Base-by-base conservation (phyloP, 2,329 filamentous ascomycete species). In the Neofusicoccum sp. region DNA sequence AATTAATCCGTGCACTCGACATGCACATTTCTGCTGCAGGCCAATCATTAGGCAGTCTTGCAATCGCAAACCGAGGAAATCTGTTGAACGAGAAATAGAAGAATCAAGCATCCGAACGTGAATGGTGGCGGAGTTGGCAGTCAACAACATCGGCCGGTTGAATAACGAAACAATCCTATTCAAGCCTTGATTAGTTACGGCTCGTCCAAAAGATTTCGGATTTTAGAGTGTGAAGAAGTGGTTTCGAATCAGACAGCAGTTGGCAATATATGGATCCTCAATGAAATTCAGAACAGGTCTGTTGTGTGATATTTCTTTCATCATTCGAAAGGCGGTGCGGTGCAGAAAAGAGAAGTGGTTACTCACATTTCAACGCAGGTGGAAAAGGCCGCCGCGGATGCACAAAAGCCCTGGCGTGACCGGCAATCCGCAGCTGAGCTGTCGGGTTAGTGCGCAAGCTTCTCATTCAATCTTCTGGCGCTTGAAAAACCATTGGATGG, bases 201-300 rank as follows among this genome's bases (percentile, higher is more conserved):
- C 29, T 45, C 29, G 52, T 22, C 54, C 34, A 11, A 4, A 9
- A n/a, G 4, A 3, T 9, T 41, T n/a, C 6, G 37, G 52, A 56
- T 14, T 4, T 12, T 12, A 4, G 14, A 34, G 41, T 58, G 54
- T 41, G 54, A 31, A 22, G 22, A 8, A n/a, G 4, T 29, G 12
- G n/a, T 52, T 58, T 41, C 39, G 45, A 28, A 75, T 91, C 89
- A 91, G 89, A 91, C 87, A 92, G 89, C 89, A 89, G 88, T 92
- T 92, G 89, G 87, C 76, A 88, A 87, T 86, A 88, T 86, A 64
- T 81, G 81, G 84, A 90, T 89, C 83, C 90, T 88, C 91, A 83
- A 68, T 71, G 71, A 74, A 73, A 78, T 89, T 92, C 88, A 84
- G 89, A 89, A 89, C 89, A 92, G 89, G 89, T 92, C 89, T 92